Base-by-base conservation (phyloP, 1,139 yeast genomes). In the Yamadazyma oceani region DNA sequence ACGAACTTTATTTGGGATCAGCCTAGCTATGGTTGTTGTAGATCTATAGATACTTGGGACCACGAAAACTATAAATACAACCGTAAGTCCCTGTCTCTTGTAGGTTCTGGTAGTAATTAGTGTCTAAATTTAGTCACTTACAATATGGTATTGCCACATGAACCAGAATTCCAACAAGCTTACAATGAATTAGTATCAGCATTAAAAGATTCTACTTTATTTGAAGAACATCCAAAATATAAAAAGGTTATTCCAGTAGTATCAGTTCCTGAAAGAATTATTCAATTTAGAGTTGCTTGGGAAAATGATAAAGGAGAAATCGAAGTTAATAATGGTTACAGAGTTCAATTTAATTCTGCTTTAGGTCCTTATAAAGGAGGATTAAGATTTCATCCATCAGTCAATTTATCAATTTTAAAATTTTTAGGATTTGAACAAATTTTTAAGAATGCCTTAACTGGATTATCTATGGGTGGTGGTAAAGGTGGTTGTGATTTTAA, bases 291-390 rank as follows among this genome's bases (percentile, higher is more conserved):
- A 74, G 97, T 92, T 43, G 78, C 85, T 40, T 92, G 98, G 98
- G 97, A 92, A 74, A 88, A 90, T 62, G 98, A 90, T 75, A 73
- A 82, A 56, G 96, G 96, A 54, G 83, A 79, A 58, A 75, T 87
- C 61, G 94, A 89, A 73, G 95, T 90, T 51, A 92, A 94, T 81
- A 82, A 89, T 55, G 98, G 97, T 64, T 92, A 78, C 87, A 82
- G 98, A 75, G 97, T 92, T 48, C 98, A 92, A 75, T 92, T 87
- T 80, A 92, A 89, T 82, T 88, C 96, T 40, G 95, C 97, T 42
- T 79, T 92, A 54, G 98, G 98, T 64, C 98, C 98, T 55, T 92
- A 87, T 86, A 92, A 92, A 77, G 98, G 98, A 63, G 98, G 98
- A 64, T 80, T 92, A 56, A 83, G 98, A 72, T 85, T 92, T 82